phyloP scores from a whole-genome alignment of 306 rosid species.

The Carpinus viminea region DNA sequence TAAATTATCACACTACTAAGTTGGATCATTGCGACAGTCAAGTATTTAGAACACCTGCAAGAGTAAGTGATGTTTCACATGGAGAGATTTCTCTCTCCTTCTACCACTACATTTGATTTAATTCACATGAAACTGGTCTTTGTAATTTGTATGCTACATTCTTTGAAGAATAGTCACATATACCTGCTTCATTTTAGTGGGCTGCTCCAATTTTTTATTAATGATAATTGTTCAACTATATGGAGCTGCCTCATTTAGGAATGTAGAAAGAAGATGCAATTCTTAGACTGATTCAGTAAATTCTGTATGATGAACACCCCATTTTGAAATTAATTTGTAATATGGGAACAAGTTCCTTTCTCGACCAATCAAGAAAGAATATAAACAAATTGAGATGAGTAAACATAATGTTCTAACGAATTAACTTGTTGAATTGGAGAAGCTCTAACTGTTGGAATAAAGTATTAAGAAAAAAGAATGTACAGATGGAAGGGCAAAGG shows the following conservation, averaged over 20 bases:
- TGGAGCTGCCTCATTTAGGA: not conserved
- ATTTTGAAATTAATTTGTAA: not conserved
- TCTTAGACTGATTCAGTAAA: not conserved
- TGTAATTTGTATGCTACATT: not conserved
- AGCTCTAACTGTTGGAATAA: not conserved
- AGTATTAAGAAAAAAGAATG: not conserved
- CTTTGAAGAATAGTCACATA: not conserved
- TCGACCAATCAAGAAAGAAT: not conserved
- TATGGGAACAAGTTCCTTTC: not conserved
- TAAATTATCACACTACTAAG: conserved; percentile 7
- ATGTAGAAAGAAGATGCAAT: not conserved
- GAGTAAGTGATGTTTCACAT: not conserved
- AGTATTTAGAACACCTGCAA: not conserved
- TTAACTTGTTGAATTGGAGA: not conserved
- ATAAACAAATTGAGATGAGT: not conserved
- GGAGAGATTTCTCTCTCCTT: not conserved
- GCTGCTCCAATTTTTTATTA: not conserved
- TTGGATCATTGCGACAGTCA: conserved; percentile 18
- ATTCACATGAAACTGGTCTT: no score
- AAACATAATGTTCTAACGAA: not conserved
- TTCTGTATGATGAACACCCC: not conserved
- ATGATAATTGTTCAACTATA: not conserved
- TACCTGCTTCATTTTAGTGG: not conserved
- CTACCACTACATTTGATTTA: not conserved
- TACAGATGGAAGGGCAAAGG: not conserved